Base-by-base conservation (phyloP, 805 yeast genomes). In the Ogataea parapolymorpha region DNA sequence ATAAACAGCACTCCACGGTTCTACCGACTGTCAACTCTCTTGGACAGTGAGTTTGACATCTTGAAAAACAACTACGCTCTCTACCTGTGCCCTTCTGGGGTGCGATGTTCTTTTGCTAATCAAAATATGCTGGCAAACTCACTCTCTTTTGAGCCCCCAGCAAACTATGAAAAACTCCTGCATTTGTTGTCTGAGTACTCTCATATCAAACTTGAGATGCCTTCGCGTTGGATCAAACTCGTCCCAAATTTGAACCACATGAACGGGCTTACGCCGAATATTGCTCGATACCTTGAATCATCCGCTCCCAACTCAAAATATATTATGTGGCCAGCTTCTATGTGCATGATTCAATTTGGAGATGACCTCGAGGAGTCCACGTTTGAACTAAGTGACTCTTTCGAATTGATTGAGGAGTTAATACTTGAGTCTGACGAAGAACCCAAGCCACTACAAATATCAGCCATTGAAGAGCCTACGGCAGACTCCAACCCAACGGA, bases 301-400 rank as follows among this genome's bases (percentile, higher is more conserved):
- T 31, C 31, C 20, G 40, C 42, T 2, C 49, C 54, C 1, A 76
- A 72, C 49, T 68, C 67, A 20, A 80, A 80, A 52, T 77, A 69
- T 41, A 74, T 85, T 2, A 61, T 78, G 32, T 85, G 95, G 95
- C 95, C 95, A 0, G 62, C 82, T 52, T 76, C 74, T 33, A 62
- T 85, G 15, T 82, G 90, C 52, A 67, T 76, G 42, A 65, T 77
- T 4, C 93, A 85, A 54, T 64, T 71, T 40, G 75, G 61, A 2
- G 40, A 49, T 1, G 59, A 51, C 26, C 18, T 44, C 1, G 41
- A 34, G 68, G 18, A 26, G 15, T 31, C 24, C 7, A 16, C 39
- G 12, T 29, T 49, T 12, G 48, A 47, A 14, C 23, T 55, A 16
- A 46, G 48, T 11, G 56, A 56, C 35, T 61, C 65, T 5, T 45